Conservation (phyloP, 1,284 basidiomycete genomes). For the Chiua sp. region DNA sequence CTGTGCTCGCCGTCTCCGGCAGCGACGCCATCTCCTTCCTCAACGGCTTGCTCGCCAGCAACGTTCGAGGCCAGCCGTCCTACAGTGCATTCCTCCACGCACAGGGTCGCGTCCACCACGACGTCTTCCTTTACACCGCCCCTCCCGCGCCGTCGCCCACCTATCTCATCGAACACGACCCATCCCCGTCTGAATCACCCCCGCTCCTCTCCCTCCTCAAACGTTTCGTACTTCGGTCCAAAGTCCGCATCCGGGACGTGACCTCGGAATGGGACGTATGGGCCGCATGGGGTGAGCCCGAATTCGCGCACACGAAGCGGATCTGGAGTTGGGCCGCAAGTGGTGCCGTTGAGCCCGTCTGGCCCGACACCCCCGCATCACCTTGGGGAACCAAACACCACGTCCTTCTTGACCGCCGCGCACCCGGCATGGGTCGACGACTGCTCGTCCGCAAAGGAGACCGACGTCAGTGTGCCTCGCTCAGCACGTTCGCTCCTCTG, state of each 20-base stretch:
- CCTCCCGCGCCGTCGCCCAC: slow-evolving; percentile 52
- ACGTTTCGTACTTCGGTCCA: slow-evolving; percentile 88
- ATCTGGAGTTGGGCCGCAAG: slow-evolving; percentile 65
- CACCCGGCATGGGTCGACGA: slow-evolving; percentile 78
- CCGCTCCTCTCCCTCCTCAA: slow-evolving; percentile 73
- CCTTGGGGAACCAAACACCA: slow-evolving; percentile 66
- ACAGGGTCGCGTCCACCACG: slow-evolving; percentile 90
- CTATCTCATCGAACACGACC: slow-evolving; percentile 81
- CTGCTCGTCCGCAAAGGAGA: slow-evolving; percentile 73
- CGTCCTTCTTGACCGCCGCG: slow-evolving; percentile 72
- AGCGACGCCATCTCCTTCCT: slow-evolving; percentile 87
- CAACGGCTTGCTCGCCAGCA: slow-evolving; percentile 82
- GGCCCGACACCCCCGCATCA: slow-evolving; percentile 50
- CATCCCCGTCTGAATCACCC: slow-evolving; percentile 57
- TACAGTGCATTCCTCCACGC: slow-evolving; percentile 89
- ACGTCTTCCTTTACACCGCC: slow-evolving; percentile 84
- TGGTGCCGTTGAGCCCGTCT: slow-evolving; percentile 72
- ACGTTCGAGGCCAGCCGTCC: slow-evolving; percentile 60
- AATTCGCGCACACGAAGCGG: slow-evolving; percentile 34
- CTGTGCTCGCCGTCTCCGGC: slow-evolving; percentile 80
- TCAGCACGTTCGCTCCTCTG: background rate
- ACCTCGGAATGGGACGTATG: slow-evolving; percentile 80
- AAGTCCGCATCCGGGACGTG: slow-evolving; percentile 84
- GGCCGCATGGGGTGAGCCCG: slow-evolving; percentile 74
- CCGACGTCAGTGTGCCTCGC: slow-evolving; percentile 59